phyloP scores from a whole-genome alignment of 371 early-diverging fungal species.

The Mortierella sp. region DNA sequence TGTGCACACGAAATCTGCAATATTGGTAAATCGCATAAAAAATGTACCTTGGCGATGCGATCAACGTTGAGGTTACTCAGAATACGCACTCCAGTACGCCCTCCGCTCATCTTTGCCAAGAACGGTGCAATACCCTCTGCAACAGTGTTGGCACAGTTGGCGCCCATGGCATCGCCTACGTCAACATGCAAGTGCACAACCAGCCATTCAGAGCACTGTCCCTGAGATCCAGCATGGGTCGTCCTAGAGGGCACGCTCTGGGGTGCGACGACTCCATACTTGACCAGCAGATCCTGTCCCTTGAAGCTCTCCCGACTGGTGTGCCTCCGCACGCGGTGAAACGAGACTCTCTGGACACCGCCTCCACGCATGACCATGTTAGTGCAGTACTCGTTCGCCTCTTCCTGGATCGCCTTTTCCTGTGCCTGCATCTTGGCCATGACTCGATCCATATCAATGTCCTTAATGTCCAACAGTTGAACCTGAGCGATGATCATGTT shows the following conservation, averaged over 20 bases:
- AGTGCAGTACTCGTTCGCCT: slow-evolving; percentile 70
- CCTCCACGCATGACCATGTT: slow-evolving; percentile 76
- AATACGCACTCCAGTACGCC: slow-evolving; percentile 70
- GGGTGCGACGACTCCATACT: slow-evolving; percentile 37
- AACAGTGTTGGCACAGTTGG: slow-evolving; percentile 73
- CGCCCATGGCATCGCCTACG: slow-evolving; percentile 83
- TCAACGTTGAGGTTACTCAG: slow-evolving; percentile 73
- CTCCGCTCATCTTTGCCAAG: slow-evolving; percentile 63
- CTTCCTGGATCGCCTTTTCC: slow-evolving; percentile 50
- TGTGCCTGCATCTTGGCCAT: slow-evolving; percentile 50
- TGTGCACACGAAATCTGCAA: not conserved
- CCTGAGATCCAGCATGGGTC: slow-evolving; percentile 11
- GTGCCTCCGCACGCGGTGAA: slow-evolving; percentile 59
- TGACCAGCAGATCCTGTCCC: slow-evolving; percentile 47
- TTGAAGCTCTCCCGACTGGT: slow-evolving; percentile 24
- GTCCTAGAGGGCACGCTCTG: slow-evolving; percentile 24
- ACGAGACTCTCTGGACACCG: slow-evolving; percentile 68
- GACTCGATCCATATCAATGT: slow-evolving; percentile 53
- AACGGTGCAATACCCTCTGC: slow-evolving; percentile 73
- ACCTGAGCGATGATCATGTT: slow-evolving; percentile 77
- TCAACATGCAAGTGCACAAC: slow-evolving; percentile 78
- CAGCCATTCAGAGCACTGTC: slow-evolving; percentile 62
- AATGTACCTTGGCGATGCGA: slow-evolving; percentile 66
- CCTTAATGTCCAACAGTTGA: slow-evolving; percentile 65
- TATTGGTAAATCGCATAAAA: not conserved